Evolutionary conservation across 2,329 filamentous ascomycete genomes (phyloP).

Genomic region (Neofusicoccum sp.): DNA sequence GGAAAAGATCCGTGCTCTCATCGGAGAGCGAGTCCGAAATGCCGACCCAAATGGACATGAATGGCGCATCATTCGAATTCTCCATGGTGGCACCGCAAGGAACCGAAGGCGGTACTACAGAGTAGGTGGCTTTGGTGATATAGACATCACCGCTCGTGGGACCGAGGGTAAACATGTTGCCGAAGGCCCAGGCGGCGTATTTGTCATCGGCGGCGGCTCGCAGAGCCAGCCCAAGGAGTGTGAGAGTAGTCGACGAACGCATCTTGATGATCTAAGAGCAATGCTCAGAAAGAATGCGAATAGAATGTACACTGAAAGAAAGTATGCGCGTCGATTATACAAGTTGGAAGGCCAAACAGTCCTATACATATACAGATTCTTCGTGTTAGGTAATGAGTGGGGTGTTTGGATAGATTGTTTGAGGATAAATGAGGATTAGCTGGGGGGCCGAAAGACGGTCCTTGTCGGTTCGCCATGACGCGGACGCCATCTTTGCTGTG

Average conservation of each 20-base stretch:
- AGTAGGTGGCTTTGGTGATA: slow-evolving; percentile 19
- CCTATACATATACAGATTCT: too few species aligned
- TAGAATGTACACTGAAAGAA: too few species aligned
- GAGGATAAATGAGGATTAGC: too few species aligned
- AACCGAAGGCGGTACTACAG: neutral
- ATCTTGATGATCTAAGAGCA: too few species aligned
- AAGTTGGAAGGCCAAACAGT: too few species aligned
- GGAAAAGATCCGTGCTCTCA: neutral
- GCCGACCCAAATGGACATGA: slow-evolving; percentile 15
- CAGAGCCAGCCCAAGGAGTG: neutral
- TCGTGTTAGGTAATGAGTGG: too few species aligned
- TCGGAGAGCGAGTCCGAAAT: slow-evolving; percentile 8
- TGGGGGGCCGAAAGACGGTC: too few species aligned
- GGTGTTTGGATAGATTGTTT: too few species aligned
- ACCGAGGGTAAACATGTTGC: slow-evolving; percentile 18
- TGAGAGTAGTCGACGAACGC: neutral
- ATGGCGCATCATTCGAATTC: neutral
- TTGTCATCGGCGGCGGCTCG: neutral
- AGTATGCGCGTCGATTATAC: too few species aligned
- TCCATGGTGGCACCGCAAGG: neutral
- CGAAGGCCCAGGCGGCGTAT: slow-evolving; percentile 12
- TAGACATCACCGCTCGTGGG: neutral
- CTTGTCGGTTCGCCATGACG: too few species aligned
- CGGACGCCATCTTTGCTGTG: too few species aligned
- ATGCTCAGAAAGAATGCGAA: too few species aligned